Base-by-base conservation (phyloP, 2,329 filamentous ascomycete genomes). In the Xylaria polymorpha region DNA sequence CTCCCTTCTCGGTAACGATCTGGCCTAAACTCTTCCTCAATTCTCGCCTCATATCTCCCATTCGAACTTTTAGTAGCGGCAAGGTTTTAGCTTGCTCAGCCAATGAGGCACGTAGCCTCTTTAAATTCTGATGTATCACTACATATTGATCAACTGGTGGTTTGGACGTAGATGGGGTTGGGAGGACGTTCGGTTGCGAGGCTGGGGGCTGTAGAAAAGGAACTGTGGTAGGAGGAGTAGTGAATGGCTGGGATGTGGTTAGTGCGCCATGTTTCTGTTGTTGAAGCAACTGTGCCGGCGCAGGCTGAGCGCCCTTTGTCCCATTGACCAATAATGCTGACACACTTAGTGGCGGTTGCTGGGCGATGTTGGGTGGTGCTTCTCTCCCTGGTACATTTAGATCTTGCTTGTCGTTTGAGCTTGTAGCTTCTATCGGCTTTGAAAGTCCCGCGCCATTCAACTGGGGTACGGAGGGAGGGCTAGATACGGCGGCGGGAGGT, bases 21-120 rank as follows among this genome's bases (percentile, higher is more conserved):
- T 96, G 92, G 7, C 93, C 93, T 64, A 95, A 86, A 20, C 69
- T 89, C 74, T 91, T 92, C 46, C 87, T 87, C 62, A 96, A 89
- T 50, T 90, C 87, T 67, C 93, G 85, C 48, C 93, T 86, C 84
- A 92, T 89, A 64, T 93, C 88, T 41, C 92, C 91, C 77, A 93
- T 86, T 43, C 87, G 85, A 61, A 85, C 84, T 79, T 93, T 93
- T 35, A 94, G 80, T 76, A 80, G 72, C 78, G 74, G 78, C 72
- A 90, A 87, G 25, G 83, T 81, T 74, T 89, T 88, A 4, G 84
- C 84, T 73, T 90, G 84, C 4, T 85, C 80, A 2, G 77, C 76
- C 61, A 92, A 74, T n/a, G 73, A 80, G 4, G 74, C 77, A 22
- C 83, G 80, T 9, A 90, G 81, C 43, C 86, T 84, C 68, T 87